Evolutionary conservation across 2,329 filamentous ascomycete species (phyloP).

Genomic region (Aspergillus ochraceoroseus): DNA sequence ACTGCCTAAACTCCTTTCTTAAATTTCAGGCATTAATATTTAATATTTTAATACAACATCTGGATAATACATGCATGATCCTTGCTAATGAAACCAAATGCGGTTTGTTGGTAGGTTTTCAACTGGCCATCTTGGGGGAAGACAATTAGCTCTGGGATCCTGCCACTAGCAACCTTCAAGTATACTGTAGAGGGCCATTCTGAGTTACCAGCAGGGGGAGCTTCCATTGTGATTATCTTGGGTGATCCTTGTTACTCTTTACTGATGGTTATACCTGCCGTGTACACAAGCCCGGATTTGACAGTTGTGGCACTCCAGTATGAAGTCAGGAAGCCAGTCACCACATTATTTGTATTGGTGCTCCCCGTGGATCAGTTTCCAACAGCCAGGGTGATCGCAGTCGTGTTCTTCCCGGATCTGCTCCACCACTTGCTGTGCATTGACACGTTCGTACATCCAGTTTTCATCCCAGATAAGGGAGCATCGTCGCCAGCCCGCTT

Average conservation of each 20-base stretch:
- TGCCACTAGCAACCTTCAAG: too few relatives aligned
- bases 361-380: conserved; percentile 5
- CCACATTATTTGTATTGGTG: conserved; percentile 12
- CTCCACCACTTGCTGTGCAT: conserved; percentile 6
- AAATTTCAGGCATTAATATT: too few relatives aligned
- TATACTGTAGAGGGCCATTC: too few relatives aligned
- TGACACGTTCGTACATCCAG: conserved; percentile 17
- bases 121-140: too few relatives aligned
- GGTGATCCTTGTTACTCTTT: neutral
- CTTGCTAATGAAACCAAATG: too few relatives aligned
- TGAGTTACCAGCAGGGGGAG: too few relatives aligned
- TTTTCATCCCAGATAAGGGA: conserved; percentile 44
- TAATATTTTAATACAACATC: too few relatives aligned
- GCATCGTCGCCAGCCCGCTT: conserved; percentile 70
- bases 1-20: too few relatives aligned
- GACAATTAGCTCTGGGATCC: too few relatives aligned
- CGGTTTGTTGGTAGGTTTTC: too few relatives aligned
- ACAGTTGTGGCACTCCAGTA: conserved; percentile 12
- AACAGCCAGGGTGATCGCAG: conserved; percentile 15
- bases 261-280: conserved; percentile 17
- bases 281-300: conserved; percentile 8
- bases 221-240: too few relatives aligned
- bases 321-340: conserved; percentile 8
- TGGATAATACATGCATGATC: too few relatives aligned
- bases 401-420: conserved; percentile 16